A percentile compares a stretch with the other conserved stretches of the same genome.
Conservation (phyloP, 495 filamentous ascomycete genomes). For the Lindgomyces ingoldianus region DNA sequence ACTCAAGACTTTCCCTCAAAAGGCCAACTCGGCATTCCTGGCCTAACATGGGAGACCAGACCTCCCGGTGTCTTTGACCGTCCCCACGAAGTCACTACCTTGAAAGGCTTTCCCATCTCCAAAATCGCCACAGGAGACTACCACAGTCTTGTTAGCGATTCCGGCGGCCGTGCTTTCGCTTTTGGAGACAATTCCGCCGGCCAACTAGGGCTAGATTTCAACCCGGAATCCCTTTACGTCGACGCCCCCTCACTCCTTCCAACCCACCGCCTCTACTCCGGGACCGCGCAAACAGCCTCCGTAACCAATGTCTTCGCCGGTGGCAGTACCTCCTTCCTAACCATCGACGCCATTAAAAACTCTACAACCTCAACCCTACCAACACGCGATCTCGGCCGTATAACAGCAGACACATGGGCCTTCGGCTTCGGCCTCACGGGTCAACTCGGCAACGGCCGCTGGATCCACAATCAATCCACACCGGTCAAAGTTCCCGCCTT, state of each 20-base stretch:
- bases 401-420: constrained; percentile 77
- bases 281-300: constrained; percentile 57
- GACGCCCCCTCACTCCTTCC: constrained; percentile 71
- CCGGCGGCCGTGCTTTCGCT: constrained; percentile 72
- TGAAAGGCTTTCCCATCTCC: constrained; percentile 63
- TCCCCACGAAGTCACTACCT: constrained; percentile 70
- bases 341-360: constrained; percentile 70
- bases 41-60: constrained; percentile 74
- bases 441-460: constrained; percentile 78
- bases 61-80: constrained; percentile 77
- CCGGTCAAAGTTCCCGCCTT: constrained; percentile 83
- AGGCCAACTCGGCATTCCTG: constrained; percentile 85
- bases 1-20: constrained; percentile 73
- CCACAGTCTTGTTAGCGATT: constrained; percentile 77
- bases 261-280: constrained; percentile 68
- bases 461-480: constrained; percentile 80
- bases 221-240: constrained; percentile 58
- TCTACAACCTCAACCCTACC: constrained; percentile 44
- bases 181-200: constrained; percentile 91
- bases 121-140: constrained; percentile 82
- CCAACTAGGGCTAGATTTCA: constrained; percentile 76
- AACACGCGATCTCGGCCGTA: constrained; percentile 45
- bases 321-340: constrained; percentile 82
- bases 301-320: constrained; percentile 80
- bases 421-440: constrained; percentile 86